Percentiles rank a stretch among this genome's conserved stretches.
Conservation (phyloP, 2,329 filamentous ascomycete genomes). For the Karstenula rhodostoma region DNA sequence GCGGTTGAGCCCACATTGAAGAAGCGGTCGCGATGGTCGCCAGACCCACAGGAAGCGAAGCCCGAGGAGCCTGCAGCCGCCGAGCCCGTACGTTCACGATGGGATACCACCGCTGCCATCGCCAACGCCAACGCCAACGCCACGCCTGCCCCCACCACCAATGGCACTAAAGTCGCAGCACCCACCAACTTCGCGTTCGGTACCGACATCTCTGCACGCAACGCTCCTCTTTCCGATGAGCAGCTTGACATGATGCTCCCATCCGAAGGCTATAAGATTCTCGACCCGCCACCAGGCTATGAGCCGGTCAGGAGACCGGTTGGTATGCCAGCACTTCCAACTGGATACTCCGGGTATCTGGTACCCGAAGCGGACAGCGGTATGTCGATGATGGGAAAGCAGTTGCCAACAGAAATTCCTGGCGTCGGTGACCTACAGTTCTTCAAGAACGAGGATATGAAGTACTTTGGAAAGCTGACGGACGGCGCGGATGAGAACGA, state of each 20-base stretch:
- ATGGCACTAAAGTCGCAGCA: constrained; percentile 30
- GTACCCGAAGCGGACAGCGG: constrained; percentile 94
- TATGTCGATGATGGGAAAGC: constrained; percentile 78
- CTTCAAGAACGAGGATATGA: constrained; percentile 98
- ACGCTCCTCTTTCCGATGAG: constrained; percentile 87
- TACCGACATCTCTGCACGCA: constrained; percentile 80
- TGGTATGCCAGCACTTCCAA: constrained; percentile 78
- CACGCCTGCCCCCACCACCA: constrained; percentile 33
- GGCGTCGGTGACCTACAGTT: constrained; percentile 96
- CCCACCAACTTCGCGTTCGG: constrained; percentile 75
- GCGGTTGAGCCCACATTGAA: constrained; percentile 31
- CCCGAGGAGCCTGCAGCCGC: constrained; percentile 58
- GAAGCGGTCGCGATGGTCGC: constrained; percentile 54
- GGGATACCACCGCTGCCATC: constrained; percentile 45
- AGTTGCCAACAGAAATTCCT: constrained; percentile 92
- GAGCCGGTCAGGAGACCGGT: constrained; percentile 77
- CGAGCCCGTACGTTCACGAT: constrained; percentile 41
- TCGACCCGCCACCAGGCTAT: constrained; percentile 91
- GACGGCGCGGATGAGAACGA: constrained; percentile 92
- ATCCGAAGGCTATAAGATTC: constrained; percentile 88
- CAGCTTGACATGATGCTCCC: constrained; percentile 93
- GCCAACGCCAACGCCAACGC: constrained; percentile 27
- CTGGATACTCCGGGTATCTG: constrained; percentile 82
- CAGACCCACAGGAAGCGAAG: constrained; percentile 61
- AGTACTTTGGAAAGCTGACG: constrained; percentile 96